Conservation (phyloP, 805 yeast genomes). For the Yamadazyma ubonensis region DNA sequence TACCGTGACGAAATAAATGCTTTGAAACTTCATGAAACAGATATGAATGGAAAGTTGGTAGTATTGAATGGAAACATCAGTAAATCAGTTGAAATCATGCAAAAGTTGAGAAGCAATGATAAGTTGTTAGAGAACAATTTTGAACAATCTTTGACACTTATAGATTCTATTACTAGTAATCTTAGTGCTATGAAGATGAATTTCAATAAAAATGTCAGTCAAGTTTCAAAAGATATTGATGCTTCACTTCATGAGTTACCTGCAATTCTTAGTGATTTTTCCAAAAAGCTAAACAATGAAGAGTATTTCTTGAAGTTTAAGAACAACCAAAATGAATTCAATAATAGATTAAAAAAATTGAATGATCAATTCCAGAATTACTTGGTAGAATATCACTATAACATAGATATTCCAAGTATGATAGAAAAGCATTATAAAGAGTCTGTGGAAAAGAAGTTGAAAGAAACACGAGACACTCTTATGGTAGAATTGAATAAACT, state of each 20-base stretch:
- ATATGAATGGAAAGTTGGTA: not conserved
- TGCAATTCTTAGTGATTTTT: slow-evolving; percentile 8
- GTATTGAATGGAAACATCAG: slow-evolving; percentile 2
- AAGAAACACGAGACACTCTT: slow-evolving; percentile 1
- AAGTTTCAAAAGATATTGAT: slow-evolving; percentile 10
- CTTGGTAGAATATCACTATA: slow-evolving; percentile 8
- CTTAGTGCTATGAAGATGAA: slow-evolving; percentile 10
- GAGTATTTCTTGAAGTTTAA: slow-evolving; percentile 13
- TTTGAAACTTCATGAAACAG: slow-evolving; percentile 9
- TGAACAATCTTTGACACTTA: not conserved
- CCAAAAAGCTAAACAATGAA: slow-evolving; percentile 13
- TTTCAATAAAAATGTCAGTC: slow-evolving; percentile 10
- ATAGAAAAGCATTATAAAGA: slow-evolving; percentile 7
- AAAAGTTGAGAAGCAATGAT: slow-evolving; percentile 8
- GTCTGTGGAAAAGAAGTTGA: slow-evolving; percentile 2
- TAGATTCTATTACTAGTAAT: slow-evolving; percentile 8
- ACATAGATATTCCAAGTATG: slow-evolving; percentile 7
- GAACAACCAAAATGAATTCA: slow-evolving; percentile 8
- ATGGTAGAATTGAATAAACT: not conserved
- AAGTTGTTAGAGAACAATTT: slow-evolving; percentile 5
- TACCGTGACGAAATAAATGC: slow-evolving; percentile 4
- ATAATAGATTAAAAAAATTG: slow-evolving; percentile 10
- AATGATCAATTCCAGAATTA: slow-evolving; percentile 12
- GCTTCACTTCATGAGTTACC: slow-evolving; percentile 14
- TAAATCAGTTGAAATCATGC: slow-evolving; percentile 4